Percentiles rank a stretch among this genome's conserved stretches.
phyloP scores from a whole-genome alignment of 169 alveolate species.

The Eimeria maxima region DNA sequence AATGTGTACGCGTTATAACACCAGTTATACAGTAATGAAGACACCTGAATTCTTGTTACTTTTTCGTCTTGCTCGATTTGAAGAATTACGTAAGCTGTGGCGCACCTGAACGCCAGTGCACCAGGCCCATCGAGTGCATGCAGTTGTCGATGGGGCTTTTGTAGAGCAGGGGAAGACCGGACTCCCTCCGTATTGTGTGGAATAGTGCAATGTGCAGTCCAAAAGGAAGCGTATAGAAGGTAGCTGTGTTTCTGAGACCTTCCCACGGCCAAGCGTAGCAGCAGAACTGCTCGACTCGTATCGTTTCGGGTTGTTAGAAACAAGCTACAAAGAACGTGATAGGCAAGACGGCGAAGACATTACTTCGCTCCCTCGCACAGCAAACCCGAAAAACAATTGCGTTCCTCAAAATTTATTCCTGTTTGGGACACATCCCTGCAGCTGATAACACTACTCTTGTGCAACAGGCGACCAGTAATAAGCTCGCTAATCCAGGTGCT shows the following conservation, averaged over 20 bases:
- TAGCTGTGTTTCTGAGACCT: background rate
- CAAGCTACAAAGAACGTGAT: too few species aligned
- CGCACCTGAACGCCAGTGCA: conserved; percentile 10
- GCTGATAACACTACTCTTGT: too few species aligned
- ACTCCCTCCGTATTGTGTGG: too few species aligned
- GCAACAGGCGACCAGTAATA: too few species aligned
- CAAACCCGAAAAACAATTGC: too few species aligned
- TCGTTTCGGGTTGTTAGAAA: background rate
- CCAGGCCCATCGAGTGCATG: conserved; percentile 4
- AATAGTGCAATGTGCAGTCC: background rate
- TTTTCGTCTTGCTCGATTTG: background rate
- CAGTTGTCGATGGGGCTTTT: background rate
- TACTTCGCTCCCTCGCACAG: too few species aligned
- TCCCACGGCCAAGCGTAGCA: background rate
- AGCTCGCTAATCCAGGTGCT: too few species aligned
- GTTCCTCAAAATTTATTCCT: too few species aligned
- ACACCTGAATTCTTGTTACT: background rate
- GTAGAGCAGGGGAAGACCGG: background rate
- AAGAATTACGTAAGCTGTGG: background rate
- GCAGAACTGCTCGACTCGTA: background rate
- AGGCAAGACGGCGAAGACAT: too few species aligned
- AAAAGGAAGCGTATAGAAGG: background rate
- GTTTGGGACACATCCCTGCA: too few species aligned
- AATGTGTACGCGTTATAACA: background rate
- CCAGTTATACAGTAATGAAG: background rate